phyloP scores from a whole-genome alignment of 73 alveolate species.

The Paramecium caudatum region DNA sequence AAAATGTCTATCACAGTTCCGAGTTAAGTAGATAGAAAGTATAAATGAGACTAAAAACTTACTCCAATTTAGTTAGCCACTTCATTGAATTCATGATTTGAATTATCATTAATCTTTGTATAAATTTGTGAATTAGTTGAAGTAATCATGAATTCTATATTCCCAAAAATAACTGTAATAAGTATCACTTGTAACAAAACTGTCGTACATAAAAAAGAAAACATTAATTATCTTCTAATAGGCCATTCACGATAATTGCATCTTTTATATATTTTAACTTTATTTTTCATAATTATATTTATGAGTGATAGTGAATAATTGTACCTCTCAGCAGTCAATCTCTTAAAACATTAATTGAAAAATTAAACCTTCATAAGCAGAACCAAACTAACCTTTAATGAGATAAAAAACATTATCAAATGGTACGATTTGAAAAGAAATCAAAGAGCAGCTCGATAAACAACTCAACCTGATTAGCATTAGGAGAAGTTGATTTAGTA shows the following conservation, averaged over 20 bases:
- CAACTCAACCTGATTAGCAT: conserved; percentile 22
- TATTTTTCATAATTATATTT: conserved; percentile 42
- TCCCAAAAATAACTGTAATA: conserved; percentile 23
- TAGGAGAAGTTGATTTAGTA: too few relatives aligned
- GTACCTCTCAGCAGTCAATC: background rate
- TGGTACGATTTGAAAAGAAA: conserved; percentile 51
- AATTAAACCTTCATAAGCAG: background rate
- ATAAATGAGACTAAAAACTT: conserved; percentile 25
- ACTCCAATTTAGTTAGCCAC: conserved; percentile 8
- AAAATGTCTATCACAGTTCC: background rate
- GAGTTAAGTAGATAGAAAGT: background rate
- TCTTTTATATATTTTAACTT: conserved; percentile 41
- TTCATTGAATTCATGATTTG: background rate
- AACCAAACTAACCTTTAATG: conserved; percentile 31
- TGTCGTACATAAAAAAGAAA: conserved; percentile 56
- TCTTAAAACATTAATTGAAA: background rate
- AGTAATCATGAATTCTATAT: conserved; percentile 37
- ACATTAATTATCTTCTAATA: conserved; percentile 62
- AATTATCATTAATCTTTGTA: background rate
- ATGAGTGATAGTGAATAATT: background rate
- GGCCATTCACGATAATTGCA: conserved; percentile 69
- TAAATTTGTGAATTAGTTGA: conserved; percentile 18
- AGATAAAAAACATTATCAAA: conserved; percentile 12
- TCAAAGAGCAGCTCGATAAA: background rate
- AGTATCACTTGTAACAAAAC: conserved; percentile 6